Base-by-base conservation (phyloP, 192 early-diverging fungal species). In the Umbelopsis isabellina region DNA sequence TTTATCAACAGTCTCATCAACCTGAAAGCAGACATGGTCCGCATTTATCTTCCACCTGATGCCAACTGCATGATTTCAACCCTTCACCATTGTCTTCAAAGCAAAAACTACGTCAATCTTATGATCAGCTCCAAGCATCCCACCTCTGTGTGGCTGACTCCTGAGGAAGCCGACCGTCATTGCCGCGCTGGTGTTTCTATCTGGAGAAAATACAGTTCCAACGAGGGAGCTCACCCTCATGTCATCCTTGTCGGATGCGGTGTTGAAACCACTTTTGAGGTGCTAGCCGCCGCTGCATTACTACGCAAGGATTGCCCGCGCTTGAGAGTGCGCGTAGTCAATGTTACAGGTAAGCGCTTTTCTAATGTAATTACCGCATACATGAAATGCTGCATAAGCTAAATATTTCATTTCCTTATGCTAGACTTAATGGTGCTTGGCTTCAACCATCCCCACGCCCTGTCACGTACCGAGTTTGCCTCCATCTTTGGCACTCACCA, bases 241-340 rank as follows among this genome's bases (percentile, higher is more conserved):
- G 81, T 82, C 16, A 76, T 82, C 18, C 50, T 82, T 4, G 80
- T 79, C 48, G 81, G 81, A 48, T 82, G 80, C 44, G 81, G 81
- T 46, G 73, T 71, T 1, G 81, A 82, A 67, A 50, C 58, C 8
- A 82, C 79, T 10, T 82, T 82, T 65, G 69, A 71, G 25, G 80
- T 79, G 11, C 55, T 82, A 12, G 81, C 81, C 13, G 81, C 81
- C 4, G 72, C 81, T 6, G 52, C 58, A 46, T 46, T 82, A 67
- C 67, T 82, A 46, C 55, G 70, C 35, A 77, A 73, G 30, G 81
- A 82, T 75, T 50, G 27, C 45, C 81, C 79, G 1, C 47, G 51
- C 23, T 55, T 82, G 30, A 66, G 72, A 2, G 79, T 82, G 52
- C 70, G 79, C 12, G 81, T 82, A 13, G 78, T 80, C 11, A 82